phyloP scores from a whole-genome alignment of 768 basidiomycete genomes.

The Mrakia hoshinonis region DNA sequence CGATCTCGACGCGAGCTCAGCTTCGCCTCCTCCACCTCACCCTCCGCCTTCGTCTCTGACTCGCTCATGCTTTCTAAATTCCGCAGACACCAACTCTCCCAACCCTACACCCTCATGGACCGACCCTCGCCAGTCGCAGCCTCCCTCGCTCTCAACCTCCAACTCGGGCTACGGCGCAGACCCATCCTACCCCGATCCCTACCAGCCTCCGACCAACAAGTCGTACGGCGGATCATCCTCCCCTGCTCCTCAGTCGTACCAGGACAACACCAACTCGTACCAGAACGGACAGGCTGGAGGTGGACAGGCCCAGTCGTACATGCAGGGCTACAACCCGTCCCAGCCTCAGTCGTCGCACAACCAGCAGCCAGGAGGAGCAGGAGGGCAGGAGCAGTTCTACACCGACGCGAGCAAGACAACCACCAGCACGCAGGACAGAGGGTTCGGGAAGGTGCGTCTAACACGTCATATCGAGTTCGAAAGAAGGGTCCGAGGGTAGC shows the following conservation, averaged over 20 bases:
- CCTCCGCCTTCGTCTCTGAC: neutral
- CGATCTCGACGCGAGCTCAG: neutral
- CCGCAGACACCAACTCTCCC: neutral
- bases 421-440: neutral
- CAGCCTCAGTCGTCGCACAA: neutral
- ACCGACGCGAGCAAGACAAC: conserved; percentile 8
- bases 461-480: no score
- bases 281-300: neutral
- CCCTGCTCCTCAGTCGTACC: neutral
- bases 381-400: conserved; percentile 1
- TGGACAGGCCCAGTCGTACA: neutral
- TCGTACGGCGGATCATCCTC: neutral
- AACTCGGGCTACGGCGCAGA: no score
- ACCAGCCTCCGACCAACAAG: neutral
- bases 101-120: neutral
- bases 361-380: neutral
- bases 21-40: neutral
- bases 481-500: no score
- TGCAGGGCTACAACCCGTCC: neutral
- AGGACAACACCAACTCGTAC: neutral
- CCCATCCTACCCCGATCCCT: no score
- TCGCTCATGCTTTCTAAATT: neutral
- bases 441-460: conserved; percentile 1
- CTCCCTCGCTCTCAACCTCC: no score
- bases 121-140: conserved; percentile 1